Evolutionary conservation across 2,329 filamentous ascomycete genomes (phyloP).

Genomic region (Amphichorda felina): DNA sequence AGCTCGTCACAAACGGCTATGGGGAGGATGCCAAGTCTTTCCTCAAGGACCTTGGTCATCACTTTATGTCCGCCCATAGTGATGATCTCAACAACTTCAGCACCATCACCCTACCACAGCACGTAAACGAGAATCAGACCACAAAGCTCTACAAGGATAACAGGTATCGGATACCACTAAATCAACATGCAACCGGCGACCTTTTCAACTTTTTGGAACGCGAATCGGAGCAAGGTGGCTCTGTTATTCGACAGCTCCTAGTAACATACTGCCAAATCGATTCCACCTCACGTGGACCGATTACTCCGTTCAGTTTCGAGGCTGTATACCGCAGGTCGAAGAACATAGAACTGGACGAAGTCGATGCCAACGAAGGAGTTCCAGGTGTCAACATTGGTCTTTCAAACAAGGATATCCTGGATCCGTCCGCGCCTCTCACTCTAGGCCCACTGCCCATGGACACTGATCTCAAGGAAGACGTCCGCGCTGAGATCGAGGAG

Average conservation of each 20-base stretch:
- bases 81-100: constrained; percentile 72
- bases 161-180: constrained; percentile 86
- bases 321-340: constrained; percentile 44
- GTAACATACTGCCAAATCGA: constrained; percentile 46
- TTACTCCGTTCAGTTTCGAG: constrained; percentile 52
- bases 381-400: constrained; percentile 51
- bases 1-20: constrained; percentile 63
- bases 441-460: constrained; percentile 82
- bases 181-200: constrained; percentile 68
- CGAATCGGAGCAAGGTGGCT: constrained; percentile 72
- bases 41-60: constrained; percentile 50
- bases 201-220: constrained; percentile 82
- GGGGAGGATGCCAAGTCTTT: constrained; percentile 62
- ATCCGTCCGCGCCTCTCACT: constrained; percentile 48
- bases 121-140: constrained; percentile 65
- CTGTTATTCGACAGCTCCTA: constrained; percentile 65
- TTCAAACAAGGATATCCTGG: constrained; percentile 47
- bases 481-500: constrained; percentile 77
- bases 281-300: constrained; percentile 46
- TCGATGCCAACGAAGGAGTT: constrained; percentile 53
- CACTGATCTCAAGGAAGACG: constrained; percentile 66
- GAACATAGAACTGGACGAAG: constrained; percentile 50
- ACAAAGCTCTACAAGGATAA: constrained; percentile 73
- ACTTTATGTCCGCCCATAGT: constrained; percentile 67
- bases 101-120: constrained; percentile 62